Conservation (phyloP, 768 basidiomycete genomes). For the Zangia roseola region DNA sequence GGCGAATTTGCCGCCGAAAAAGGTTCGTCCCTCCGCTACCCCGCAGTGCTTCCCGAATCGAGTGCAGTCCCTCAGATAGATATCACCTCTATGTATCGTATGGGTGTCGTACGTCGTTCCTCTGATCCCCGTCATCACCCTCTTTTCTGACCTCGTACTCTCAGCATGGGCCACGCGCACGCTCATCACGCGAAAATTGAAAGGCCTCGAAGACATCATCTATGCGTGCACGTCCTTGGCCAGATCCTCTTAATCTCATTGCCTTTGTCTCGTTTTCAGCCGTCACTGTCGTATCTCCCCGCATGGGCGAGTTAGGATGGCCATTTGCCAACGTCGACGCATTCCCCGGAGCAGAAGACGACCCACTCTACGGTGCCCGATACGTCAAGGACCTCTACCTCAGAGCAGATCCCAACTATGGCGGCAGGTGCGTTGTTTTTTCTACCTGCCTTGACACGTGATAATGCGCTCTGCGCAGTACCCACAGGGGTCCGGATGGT, state of each 20-base stretch:
- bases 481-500: too few relatives aligned
- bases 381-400: slow-evolving; percentile 88
- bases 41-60: background rate
- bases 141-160: background rate
- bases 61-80: slow-evolving; percentile 49
- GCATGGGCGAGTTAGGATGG: slow-evolving; percentile 84
- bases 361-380: slow-evolving; percentile 67
- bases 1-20: slow-evolving; percentile 71
- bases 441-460: too few relatives aligned
- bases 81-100: slow-evolving; percentile 91
- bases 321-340: slow-evolving; percentile 70
- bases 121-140: too few relatives aligned
- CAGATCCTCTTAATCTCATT: background rate
- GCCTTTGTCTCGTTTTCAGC: too few relatives aligned
- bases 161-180: slow-evolving; percentile 89
- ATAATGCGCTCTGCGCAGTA: too few relatives aligned
- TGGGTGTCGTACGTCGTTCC: slow-evolving; percentile 67
- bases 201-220: slow-evolving; percentile 85
- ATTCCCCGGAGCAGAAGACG: slow-evolving; percentile 70
- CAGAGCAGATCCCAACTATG: slow-evolving; percentile 67
- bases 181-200: slow-evolving; percentile 85
- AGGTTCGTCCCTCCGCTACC: slow-evolving; percentile 45
- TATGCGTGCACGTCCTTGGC: slow-evolving; percentile 45
- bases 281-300: slow-evolving; percentile 80
- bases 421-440: slow-evolving; percentile 52